phyloP scores from a whole-genome alignment of 2,329 filamentous ascomycete genomes.

The Akanthomyces lecanii region DNA sequence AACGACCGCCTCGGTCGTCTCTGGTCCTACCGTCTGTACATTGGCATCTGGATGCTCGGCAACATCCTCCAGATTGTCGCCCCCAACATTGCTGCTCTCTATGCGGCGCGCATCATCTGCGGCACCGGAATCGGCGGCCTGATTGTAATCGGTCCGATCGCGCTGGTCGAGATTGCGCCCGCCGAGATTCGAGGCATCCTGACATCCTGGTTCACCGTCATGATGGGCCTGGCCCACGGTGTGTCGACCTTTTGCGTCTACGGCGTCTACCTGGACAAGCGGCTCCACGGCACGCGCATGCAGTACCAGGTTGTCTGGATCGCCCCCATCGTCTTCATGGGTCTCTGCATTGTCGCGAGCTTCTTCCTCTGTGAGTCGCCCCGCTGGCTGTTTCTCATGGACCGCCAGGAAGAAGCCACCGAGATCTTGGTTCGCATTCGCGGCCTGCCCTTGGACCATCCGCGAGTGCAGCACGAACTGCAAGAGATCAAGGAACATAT shows the following conservation, averaged over 20 bases:
- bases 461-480: constrained; percentile 26
- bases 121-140: constrained; percentile 10
- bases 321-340: constrained; percentile 25
- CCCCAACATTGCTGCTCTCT: neutral
- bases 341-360: constrained; percentile 25
- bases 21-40: constrained; percentile 13
- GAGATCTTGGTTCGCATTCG: constrained; percentile 22
- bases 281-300: constrained; percentile 25
- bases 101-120: neutral
- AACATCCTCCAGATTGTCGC: neutral
- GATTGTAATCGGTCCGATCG: constrained; percentile 30
- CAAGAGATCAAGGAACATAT: constrained; percentile 29
- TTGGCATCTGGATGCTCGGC: neutral
- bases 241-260: constrained; percentile 25
- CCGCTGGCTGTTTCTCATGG: constrained; percentile 33
- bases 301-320: constrained; percentile 30
- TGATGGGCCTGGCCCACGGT: constrained; percentile 23
- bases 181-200: constrained; percentile 31
- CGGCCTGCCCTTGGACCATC: constrained; percentile 25
- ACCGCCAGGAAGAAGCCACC: constrained; percentile 26
- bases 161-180: constrained; percentile 33
- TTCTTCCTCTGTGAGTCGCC: constrained; percentile 36
- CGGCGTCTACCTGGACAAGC: constrained; percentile 17
- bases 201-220: constrained; percentile 30
- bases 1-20: constrained; percentile 20